phyloP scores from a whole-genome alignment of 768 basidiomycete genomes.

The Naganishia antarctica region DNA sequence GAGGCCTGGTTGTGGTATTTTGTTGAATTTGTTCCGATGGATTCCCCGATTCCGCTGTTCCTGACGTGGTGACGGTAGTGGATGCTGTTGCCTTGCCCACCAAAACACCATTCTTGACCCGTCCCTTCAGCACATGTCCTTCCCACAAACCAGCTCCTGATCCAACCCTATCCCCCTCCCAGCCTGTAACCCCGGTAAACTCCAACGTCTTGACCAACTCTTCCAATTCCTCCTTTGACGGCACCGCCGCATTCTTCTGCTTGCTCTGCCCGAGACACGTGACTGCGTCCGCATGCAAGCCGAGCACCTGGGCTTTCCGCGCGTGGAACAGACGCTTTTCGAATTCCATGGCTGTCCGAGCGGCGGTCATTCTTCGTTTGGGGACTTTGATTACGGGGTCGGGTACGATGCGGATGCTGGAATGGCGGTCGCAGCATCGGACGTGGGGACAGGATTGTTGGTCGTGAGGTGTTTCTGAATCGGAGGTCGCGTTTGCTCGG shows the following conservation, averaged over 20 bases:
- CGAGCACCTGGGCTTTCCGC: conserved; percentile 19
- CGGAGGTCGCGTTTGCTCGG: background rate
- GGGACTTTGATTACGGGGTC: conserved; percentile 8
- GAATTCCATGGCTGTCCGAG: conserved; percentile 12
- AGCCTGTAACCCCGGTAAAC: conserved; percentile 34
- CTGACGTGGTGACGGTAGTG: background rate
- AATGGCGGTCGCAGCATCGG: conserved; percentile 12
- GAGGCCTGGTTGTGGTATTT: background rate
- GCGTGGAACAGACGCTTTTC: conserved; percentile 18
- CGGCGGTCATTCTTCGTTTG: conserved; percentile 15
- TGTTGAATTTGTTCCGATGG: background rate
- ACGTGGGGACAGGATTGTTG: conserved; percentile 7
- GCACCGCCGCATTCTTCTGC: conserved; percentile 6
- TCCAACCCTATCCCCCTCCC: conserved; percentile 38
- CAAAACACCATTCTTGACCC: conserved; percentile 5
- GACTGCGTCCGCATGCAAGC: conserved; percentile 20
- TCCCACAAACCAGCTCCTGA: conserved; percentile 30
- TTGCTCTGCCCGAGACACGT: conserved; percentile 16
- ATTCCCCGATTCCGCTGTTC: background rate
- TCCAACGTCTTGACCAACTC: conserved; percentile 38
- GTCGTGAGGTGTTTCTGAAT: background rate
- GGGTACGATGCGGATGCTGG: conserved; percentile 15
- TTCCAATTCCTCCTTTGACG: conserved; percentile 34
- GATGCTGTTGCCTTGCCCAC: background rate
- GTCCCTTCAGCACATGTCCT: conserved; percentile 23